phyloP scores from a whole-genome alignment of 805 yeast species.

The Cyberlindnera misumaiensis region DNA sequence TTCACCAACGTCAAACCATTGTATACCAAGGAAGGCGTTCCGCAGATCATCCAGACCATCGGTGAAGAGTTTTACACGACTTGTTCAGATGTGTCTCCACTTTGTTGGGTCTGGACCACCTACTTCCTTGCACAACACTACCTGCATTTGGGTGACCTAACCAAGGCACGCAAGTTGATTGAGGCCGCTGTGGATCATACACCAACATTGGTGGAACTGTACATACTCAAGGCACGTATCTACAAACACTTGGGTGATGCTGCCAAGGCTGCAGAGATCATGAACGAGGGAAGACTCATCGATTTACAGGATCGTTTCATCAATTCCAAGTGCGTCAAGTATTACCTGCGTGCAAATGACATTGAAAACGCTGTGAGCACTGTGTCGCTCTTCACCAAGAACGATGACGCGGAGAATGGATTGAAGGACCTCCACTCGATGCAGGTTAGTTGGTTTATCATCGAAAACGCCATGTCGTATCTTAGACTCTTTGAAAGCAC shows the following conservation, averaged over 20 bases:
- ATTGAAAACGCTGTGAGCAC: slow-evolving; percentile 68
- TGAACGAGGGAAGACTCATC: slow-evolving; percentile 64
- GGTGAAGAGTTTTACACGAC: slow-evolving; percentile 40
- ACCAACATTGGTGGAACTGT: slow-evolving; percentile 80
- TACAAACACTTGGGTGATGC: slow-evolving; percentile 64
- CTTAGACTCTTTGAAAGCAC: slow-evolving; percentile 43
- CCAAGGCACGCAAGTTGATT: slow-evolving; percentile 47
- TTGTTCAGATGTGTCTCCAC: slow-evolving; percentile 27
- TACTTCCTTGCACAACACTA: slow-evolving; percentile 78
- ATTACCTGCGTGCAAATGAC: slow-evolving; percentile 67
- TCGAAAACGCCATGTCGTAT: slow-evolving; percentile 82
- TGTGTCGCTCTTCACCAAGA: slow-evolving; percentile 78
- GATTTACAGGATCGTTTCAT: slow-evolving; percentile 90
- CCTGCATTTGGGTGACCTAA: slow-evolving; percentile 47
- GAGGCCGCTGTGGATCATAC: slow-evolving; percentile 63
- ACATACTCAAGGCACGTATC: slow-evolving; percentile 74
- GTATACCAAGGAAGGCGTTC: slow-evolving; percentile 39
- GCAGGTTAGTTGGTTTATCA: slow-evolving; percentile 88
- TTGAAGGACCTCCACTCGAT: slow-evolving; percentile 78
- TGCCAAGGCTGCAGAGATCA: slow-evolving; percentile 52
- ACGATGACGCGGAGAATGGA: slow-evolving; percentile 77
- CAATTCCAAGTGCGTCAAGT: slow-evolving; percentile 82
- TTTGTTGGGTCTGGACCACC: slow-evolving; percentile 53
- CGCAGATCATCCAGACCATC: slow-evolving; percentile 40
- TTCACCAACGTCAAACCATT: slow-evolving; percentile 82